A percentile compares a stretch with the other conserved stretches of the same genome.
phyloP scores from a whole-genome alignment of 257 asterid genomes.

The Misopates orontium region DNA sequence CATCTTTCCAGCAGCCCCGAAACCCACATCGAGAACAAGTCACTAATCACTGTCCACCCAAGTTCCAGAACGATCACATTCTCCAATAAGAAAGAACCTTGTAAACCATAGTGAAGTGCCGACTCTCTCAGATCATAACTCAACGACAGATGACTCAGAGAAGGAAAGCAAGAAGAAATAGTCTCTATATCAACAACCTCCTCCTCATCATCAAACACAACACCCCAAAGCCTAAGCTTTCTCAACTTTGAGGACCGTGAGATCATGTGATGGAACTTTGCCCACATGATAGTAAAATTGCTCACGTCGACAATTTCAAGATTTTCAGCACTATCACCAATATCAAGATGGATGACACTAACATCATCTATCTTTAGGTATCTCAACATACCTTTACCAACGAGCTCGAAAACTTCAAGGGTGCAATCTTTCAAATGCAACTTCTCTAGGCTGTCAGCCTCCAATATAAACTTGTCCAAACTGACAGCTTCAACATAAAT shows the following conservation, averaged over 20 bases:
- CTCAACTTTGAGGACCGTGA: slow-evolving; percentile 69
- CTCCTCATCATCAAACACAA: slow-evolving; percentile 89
- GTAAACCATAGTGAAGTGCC: slow-evolving; percentile 68
- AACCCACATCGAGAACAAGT: slow-evolving; percentile 73
- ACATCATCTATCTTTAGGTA: slow-evolving; percentile 82
- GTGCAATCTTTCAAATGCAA: slow-evolving; percentile 88
- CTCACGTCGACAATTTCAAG: slow-evolving; percentile 86
- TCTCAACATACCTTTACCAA: slow-evolving; percentile 70
- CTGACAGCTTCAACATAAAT: slow-evolving; percentile 85
- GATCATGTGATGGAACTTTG: slow-evolving; percentile 85
- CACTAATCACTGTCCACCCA: slow-evolving; percentile 85
- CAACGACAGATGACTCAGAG: slow-evolving; percentile 65
- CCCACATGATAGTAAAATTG: slow-evolving; percentile 93
- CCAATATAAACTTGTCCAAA: slow-evolving; percentile 80
- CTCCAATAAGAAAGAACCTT: slow-evolving; percentile 63
- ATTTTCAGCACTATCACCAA: slow-evolving; percentile 78
- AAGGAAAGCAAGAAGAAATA: slow-evolving; percentile 80
- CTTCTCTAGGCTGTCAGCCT: slow-evolving; percentile 81
- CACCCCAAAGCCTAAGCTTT: slow-evolving; percentile 87
- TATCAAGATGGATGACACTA: slow-evolving; percentile 90
- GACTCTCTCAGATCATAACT: slow-evolving; percentile 77
- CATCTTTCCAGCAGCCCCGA: slow-evolving; percentile 76
- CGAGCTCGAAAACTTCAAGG: slow-evolving; percentile 79
- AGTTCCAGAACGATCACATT: slow-evolving; percentile 80
- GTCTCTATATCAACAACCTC: slow-evolving; percentile 87